Evolutionary conservation across 1,139 yeast species (phyloP).

Genomic region (Sugiyamaella neomexicana): DNA sequence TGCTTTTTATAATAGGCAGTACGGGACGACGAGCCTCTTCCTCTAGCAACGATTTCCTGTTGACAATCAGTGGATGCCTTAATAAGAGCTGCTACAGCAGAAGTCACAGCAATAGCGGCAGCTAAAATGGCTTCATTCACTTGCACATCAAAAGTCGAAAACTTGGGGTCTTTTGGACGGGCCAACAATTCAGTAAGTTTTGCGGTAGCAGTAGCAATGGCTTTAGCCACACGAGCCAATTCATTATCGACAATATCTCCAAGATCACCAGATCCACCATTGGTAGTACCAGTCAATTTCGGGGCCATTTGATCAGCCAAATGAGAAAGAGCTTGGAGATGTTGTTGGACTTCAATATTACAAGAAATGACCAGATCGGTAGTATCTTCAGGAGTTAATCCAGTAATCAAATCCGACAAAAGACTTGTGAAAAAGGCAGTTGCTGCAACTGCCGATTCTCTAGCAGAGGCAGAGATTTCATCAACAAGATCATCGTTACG

Average conservation of each 20-base stretch:
- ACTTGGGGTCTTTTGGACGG: slow-evolving; percentile 52
- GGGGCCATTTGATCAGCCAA: slow-evolving; percentile 62
- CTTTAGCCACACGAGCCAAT: slow-evolving; percentile 67
- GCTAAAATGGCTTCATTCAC: slow-evolving; percentile 75
- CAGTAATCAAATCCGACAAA: slow-evolving; percentile 53
- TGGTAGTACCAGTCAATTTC: slow-evolving; percentile 42
- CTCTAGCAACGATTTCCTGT: slow-evolving; percentile 73
- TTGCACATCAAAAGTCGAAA: slow-evolving; percentile 62
- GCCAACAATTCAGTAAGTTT: slow-evolving; percentile 56
- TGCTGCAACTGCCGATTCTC: slow-evolving; percentile 60
- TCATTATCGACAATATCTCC: slow-evolving; percentile 72
- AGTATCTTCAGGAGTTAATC: slow-evolving; percentile 60
- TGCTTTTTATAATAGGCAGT: slow-evolving; percentile 85
- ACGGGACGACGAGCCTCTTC: slow-evolving; percentile 63
- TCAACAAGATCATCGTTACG: slow-evolving; percentile 56
- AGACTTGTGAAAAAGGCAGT: slow-evolving; percentile 64
- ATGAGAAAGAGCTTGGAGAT: slow-evolving; percentile 59
- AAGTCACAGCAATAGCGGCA: slow-evolving; percentile 80
- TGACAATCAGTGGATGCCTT: slow-evolving; percentile 81
- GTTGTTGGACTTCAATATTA: slow-evolving; percentile 71
- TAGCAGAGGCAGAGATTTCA: slow-evolving; percentile 50
- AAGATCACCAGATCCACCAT: slow-evolving; percentile 46
- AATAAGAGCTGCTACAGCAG: slow-evolving; percentile 72
- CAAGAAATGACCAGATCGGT: slow-evolving; percentile 76
- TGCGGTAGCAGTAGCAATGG: slow-evolving; percentile 65